These are phyloP conservation scores for Haematococcus sp. DNA, from an alignment of 139 green algal genomes.

Conservation along the genomic window DNA sequence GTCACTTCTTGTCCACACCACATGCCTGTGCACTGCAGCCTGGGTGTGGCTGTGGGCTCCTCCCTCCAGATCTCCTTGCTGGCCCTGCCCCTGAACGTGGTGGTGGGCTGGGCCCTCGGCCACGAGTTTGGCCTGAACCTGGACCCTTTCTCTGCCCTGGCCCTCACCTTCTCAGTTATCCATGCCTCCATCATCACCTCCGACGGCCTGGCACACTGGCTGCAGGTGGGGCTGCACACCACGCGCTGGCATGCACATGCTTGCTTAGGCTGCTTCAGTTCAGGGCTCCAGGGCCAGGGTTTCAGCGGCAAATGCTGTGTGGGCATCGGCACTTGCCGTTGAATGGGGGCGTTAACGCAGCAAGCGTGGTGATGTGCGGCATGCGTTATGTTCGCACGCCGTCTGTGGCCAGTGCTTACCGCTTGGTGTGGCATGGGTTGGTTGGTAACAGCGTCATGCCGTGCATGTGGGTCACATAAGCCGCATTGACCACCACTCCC, in stretches of 20 bases:
- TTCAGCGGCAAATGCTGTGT: neutral
- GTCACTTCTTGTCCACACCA: too few relatives aligned
- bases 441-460: too few relatives aligned
- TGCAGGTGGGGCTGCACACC: constrained; percentile 52
- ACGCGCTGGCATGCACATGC: neutral
- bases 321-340: too few relatives aligned
- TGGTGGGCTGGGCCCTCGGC: constrained; percentile 74
- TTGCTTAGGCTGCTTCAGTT: neutral
- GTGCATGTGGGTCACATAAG: too few relatives aligned
- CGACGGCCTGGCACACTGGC: constrained; percentile 73
- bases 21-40: too few relatives aligned
- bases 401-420: too few relatives aligned
- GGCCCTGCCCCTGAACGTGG: constrained; percentile 75
- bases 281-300: neutral
- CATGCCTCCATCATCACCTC: constrained; percentile 75
- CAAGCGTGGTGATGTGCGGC: too few relatives aligned
- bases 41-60: constrained; percentile 20
- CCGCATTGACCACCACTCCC: too few relatives aligned
- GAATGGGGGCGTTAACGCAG: too few relatives aligned
- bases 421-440: too few relatives aligned
- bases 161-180: constrained; percentile 60
- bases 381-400: too few relatives aligned
- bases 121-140: constrained; percentile 63
- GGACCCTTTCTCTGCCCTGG: constrained; percentile 55
- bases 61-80: constrained; percentile 81